A percentile compares a stretch with the other conserved stretches of the same genome.
These are phyloP conservation scores for Leptographium procerum DNA, from an alignment of 2,329 filamentous ascomycete species.

Conservation along the genomic window DNA sequence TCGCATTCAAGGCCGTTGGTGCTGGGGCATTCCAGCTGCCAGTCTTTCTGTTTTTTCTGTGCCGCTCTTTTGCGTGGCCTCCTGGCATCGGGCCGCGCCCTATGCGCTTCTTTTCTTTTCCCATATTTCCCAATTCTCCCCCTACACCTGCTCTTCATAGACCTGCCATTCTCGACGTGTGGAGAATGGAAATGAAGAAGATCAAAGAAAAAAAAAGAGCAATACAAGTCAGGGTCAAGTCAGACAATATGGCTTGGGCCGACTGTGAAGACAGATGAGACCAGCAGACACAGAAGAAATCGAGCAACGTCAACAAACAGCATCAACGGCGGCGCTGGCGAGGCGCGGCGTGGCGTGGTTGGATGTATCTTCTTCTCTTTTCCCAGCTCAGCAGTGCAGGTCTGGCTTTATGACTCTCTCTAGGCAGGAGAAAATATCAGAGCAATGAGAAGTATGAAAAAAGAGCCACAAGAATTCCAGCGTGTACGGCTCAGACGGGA, in stretches of 20 bases:
- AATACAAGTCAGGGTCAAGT: background rate
- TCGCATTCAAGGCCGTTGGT: constrained; percentile 15
- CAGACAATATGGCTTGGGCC: background rate
- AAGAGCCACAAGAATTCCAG: background rate
- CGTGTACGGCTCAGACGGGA: background rate
- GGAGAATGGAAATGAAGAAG: background rate
- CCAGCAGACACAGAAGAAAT: background rate
- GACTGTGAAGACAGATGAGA: background rate
- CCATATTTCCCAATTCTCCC: background rate
- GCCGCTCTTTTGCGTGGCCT: background rate
- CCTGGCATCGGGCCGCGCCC: background rate
- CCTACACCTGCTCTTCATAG: background rate
- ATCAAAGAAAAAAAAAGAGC: background rate
- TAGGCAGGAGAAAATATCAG: background rate
- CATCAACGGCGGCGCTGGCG: background rate
- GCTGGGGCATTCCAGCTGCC: background rate
- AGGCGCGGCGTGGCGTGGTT: background rate
- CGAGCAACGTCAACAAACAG: background rate
- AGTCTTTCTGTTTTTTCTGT: background rate
- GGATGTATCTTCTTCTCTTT: background rate
- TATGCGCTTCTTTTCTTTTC: background rate
- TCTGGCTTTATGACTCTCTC: background rate
- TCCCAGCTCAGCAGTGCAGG: background rate
- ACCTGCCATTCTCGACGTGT: background rate
- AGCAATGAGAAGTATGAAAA: background rate